Evolutionary conservation across 371 early-diverging fungal species (phyloP).

Genomic region (Gilbertella persicaria): DNA sequence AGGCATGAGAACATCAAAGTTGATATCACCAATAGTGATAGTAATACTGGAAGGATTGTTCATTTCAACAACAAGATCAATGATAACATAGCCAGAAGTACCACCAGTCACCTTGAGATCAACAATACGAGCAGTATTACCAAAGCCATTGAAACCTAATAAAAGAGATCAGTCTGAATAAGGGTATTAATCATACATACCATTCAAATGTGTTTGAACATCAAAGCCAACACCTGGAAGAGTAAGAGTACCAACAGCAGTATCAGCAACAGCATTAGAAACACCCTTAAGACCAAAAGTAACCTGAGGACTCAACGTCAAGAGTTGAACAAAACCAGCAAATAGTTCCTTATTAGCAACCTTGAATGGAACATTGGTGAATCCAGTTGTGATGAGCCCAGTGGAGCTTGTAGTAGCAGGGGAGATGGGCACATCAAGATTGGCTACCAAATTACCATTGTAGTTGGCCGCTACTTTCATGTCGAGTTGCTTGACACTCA

Average conservation of each 20-base stretch:
- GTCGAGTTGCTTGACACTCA: slow-evolving; percentile 48
- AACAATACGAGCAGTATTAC: slow-evolving; percentile 43
- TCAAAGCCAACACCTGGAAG: slow-evolving; percentile 51
- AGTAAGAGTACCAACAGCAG: slow-evolving; percentile 55
- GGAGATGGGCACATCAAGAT: slow-evolving; percentile 49
- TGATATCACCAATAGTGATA: slow-evolving; percentile 52
- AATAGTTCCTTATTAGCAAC: slow-evolving; percentile 42
- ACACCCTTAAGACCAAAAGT: slow-evolving; percentile 55
- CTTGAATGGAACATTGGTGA: slow-evolving; percentile 50
- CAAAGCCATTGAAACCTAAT: slow-evolving; percentile 47
- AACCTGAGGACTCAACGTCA: slow-evolving; percentile 43
- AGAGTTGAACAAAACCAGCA: slow-evolving; percentile 43
- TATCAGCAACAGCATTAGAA: slow-evolving; percentile 48
- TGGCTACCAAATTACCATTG: slow-evolving; percentile 40
- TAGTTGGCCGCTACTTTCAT: slow-evolving; percentile 43
- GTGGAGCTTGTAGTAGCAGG: slow-evolving; percentile 43
- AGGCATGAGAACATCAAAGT: slow-evolving; percentile 44
- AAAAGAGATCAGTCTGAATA: slow-evolving; percentile 5
- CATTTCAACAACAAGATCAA: slow-evolving; percentile 40
- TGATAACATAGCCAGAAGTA: slow-evolving; percentile 33
- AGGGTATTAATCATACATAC: slow-evolving; percentile 23
- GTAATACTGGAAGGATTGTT: slow-evolving; percentile 58
- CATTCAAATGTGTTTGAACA: slow-evolving; percentile 50
- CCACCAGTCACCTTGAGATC: slow-evolving; percentile 46
- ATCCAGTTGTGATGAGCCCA: slow-evolving; percentile 48